A percentile compares a stretch with the other conserved stretches of the same genome.
Conservation (phyloP, 495 filamentous ascomycete genomes). For the Lophiotrema nucula region DNA sequence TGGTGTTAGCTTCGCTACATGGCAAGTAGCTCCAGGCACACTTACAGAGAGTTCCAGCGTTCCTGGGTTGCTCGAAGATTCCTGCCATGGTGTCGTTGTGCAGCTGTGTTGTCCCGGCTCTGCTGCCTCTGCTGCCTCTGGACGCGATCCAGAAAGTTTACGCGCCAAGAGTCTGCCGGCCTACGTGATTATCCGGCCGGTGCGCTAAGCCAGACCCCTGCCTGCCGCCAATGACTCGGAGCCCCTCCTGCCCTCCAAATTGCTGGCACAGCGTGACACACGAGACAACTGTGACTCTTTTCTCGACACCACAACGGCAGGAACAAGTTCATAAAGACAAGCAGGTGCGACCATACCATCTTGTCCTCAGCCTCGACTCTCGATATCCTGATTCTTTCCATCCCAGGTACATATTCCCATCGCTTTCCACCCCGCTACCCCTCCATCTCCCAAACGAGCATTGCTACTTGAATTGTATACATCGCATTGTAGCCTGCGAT, state of each 20-base stretch:
- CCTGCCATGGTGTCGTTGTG: conserved; percentile 63
- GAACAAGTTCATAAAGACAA: not conserved
- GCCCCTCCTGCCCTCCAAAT: not conserved
- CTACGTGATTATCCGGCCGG: conserved; percentile 7
- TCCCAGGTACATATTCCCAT: too few species aligned
- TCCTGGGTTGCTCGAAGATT: conserved; percentile 85
- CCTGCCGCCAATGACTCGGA: conserved; percentile 9
- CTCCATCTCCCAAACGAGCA: conserved; percentile 9
- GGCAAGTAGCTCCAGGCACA: too few species aligned
- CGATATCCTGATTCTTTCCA: conserved; percentile 1
- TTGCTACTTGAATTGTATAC: too few species aligned
- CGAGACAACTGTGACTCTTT: conserved; percentile 16
- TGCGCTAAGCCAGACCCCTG: conserved; percentile 4
- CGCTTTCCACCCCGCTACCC: conserved; percentile 26
- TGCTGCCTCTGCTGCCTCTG: conserved; percentile 23
- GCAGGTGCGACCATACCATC: not conserved
- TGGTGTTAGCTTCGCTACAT: not conserved
- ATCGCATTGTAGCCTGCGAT: too few species aligned
- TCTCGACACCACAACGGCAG: not conserved
- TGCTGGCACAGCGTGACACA: not conserved
- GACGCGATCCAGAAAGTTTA: conserved; percentile 27
- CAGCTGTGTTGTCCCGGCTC: conserved; percentile 12
- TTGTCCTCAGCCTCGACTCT: not conserved
- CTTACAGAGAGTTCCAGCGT: conserved; percentile 79
- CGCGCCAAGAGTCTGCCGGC: conserved; percentile 10